A percentile compares a stretch with the other conserved stretches of the same genome.
phyloP scores from a whole-genome alignment of 768 basidiomycete genomes.

The Boletus subcaerulescens region DNA sequence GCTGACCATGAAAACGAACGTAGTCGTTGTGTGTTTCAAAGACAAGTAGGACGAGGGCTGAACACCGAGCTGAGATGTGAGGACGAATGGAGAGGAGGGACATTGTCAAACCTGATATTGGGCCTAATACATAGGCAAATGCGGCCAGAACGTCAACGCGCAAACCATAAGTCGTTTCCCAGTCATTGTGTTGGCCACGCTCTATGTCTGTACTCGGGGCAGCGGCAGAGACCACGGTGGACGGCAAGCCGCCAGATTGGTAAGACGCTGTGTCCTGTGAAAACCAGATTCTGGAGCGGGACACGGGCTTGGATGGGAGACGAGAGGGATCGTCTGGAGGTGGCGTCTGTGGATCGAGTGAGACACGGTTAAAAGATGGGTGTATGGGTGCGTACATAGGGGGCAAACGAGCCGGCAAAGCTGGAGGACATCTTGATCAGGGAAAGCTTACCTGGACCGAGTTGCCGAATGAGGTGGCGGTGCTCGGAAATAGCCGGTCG shows the following conservation, averaged over 20 bases:
- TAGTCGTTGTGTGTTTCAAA: conserved; percentile 76
- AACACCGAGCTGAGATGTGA: not conserved
- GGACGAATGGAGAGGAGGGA: not conserved
- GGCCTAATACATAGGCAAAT: conserved; percentile 64
- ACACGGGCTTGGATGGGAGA: not conserved
- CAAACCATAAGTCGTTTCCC: conserved; percentile 68
- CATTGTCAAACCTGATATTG: conserved; percentile 58
- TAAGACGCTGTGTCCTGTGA: conserved; percentile 51
- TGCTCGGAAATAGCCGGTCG: conserved; percentile 45
- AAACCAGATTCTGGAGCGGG: conserved; percentile 50
- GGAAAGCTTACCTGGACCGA: too few species aligned
- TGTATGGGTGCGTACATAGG: conserved; percentile 44
- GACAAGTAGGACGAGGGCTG: conserved; percentile 64
- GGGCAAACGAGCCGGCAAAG: conserved; percentile 49
- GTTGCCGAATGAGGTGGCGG: conserved; percentile 22
- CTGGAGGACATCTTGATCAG: not conserved
- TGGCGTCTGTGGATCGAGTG: conserved; percentile 40
- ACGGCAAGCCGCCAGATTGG: conserved; percentile 67
- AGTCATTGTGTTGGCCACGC: conserved; percentile 49
- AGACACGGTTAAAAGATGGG: not conserved
- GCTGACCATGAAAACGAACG: conserved; percentile 73
- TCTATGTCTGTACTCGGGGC: conserved; percentile 37
- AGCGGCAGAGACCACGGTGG: conserved; percentile 40
- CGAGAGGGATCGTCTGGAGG: conserved; percentile 55
- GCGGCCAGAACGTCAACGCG: conserved; percentile 68